Percentiles rank a stretch among this genome's conserved stretches.
These are phyloP conservation scores for Mrakia gelida DNA, from an alignment of 768 basidiomycete genomes.

Conservation along the genomic window DNA sequence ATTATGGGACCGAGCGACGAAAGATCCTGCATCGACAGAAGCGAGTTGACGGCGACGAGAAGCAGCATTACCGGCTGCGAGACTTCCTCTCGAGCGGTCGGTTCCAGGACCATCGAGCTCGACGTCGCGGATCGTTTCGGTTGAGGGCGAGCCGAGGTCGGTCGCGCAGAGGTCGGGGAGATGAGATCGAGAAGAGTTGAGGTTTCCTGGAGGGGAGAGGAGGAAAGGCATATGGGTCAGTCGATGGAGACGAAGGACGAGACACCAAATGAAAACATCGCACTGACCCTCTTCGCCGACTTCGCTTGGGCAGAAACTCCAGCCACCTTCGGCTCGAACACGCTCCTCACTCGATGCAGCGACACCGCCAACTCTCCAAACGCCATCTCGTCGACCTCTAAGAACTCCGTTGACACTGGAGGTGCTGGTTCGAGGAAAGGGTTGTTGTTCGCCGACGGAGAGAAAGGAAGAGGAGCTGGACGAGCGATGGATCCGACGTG, in stretches of 20 bases:
- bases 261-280: background rate
- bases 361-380: background rate
- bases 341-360: background rate
- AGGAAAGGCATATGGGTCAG: background rate
- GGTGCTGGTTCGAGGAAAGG: background rate
- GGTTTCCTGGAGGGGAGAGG: background rate
- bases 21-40: slow-evolving; percentile 54
- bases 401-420: background rate
- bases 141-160: background rate
- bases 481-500: slow-evolving; percentile 28
- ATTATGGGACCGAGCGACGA: slow-evolving; percentile 54
- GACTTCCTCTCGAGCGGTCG: background rate
- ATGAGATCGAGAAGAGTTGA: background rate
- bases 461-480: background rate
- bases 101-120: background rate
- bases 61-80: slow-evolving; percentile 52
- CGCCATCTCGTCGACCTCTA: background rate
- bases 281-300: background rate
- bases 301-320: background rate
- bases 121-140: background rate
- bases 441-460: background rate
- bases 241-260: background rate
- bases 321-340: background rate
- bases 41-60: slow-evolving; percentile 59
- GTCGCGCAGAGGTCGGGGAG: background rate